Evolutionary conservation across 345 rosid genomes (phyloP).

Genomic region (Leavenworthia alabamica): DNA sequence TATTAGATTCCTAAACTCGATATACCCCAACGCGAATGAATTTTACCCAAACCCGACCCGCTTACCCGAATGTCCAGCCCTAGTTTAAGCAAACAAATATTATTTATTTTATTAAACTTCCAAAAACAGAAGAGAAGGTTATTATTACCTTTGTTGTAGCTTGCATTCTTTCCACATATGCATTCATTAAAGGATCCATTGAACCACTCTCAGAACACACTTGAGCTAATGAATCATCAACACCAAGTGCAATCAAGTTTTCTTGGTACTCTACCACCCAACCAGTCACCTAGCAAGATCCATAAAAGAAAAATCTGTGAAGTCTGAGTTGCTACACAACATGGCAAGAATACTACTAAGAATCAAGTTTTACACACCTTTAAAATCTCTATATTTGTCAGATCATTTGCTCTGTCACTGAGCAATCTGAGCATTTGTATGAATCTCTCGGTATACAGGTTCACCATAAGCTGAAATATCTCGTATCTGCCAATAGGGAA

Average conservation of each 20-base stretch:
- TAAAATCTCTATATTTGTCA: constrained; percentile 93
- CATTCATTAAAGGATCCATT: constrained; percentile 97
- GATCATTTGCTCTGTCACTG: constrained; percentile 81
- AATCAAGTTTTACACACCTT: constrained; percentile 52
- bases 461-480: constrained; percentile 99
- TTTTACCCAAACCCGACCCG: no score
- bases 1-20: no score
- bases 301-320: constrained; percentile 13
- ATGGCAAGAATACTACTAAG: constrained; percentile 4
- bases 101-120: neutral
- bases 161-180: constrained; percentile 98
- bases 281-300: constrained; percentile 72
- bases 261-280: constrained; percentile 99
- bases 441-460: constrained; percentile 96
- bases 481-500: constrained; percentile 72
- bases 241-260: constrained; percentile 90
- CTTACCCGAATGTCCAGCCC: no score
- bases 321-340: constrained; percentile 2
- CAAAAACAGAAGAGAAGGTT: constrained; percentile 2
- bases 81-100: no score
- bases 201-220: constrained; percentile 99
- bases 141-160: constrained; percentile 81
- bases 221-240: constrained; percentile 98
- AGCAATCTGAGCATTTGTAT: constrained; percentile 97
- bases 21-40: no score